Percentiles rank a stretch among this genome's conserved stretches.
These are phyloP conservation scores for Luffa acutangula DNA, from an alignment of 306 rosid genomes.

Conservation along the genomic window DNA sequence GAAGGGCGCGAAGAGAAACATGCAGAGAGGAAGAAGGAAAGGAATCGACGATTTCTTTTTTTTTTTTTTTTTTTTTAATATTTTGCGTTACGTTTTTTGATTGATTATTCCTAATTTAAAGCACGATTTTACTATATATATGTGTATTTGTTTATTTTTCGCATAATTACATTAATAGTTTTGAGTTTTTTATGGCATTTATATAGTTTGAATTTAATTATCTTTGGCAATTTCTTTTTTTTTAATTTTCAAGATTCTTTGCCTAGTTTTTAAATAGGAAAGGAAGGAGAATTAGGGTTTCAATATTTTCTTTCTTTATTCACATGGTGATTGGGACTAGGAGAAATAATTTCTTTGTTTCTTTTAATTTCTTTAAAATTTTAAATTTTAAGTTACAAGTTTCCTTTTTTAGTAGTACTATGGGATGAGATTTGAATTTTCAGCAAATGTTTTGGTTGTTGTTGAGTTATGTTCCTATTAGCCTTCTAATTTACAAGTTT, in stretches of 20 bases:
- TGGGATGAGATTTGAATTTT: too few species aligned
- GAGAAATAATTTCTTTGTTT: too few species aligned
- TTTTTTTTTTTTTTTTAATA: too few species aligned
- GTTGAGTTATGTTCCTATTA: too few species aligned
- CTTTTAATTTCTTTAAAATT: too few species aligned
- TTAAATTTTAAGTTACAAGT: too few species aligned
- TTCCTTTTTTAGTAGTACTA: too few species aligned
- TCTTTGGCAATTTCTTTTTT: neutral
- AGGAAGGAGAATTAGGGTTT: neutral
- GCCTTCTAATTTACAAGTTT: too few species aligned
- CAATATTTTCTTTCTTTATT: too few species aligned
- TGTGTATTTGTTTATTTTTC: neutral
- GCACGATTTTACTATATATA: neutral
- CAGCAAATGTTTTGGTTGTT: too few species aligned
- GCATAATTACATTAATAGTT: neutral
- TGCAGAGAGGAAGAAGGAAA: neutral
- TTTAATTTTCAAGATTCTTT: neutral
- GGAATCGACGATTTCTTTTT: neutral
- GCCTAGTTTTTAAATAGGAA: neutral
- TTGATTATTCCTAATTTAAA: neutral
- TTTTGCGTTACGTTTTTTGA: neutral
- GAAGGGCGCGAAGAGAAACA: constrained; percentile 2
- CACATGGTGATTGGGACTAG: too few species aligned
- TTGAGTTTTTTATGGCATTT: neutral
- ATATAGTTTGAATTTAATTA: neutral